Evolutionary conservation across 2,329 filamentous ascomycete species (phyloP).

Genomic region (Xylariaceae sp.): DNA sequence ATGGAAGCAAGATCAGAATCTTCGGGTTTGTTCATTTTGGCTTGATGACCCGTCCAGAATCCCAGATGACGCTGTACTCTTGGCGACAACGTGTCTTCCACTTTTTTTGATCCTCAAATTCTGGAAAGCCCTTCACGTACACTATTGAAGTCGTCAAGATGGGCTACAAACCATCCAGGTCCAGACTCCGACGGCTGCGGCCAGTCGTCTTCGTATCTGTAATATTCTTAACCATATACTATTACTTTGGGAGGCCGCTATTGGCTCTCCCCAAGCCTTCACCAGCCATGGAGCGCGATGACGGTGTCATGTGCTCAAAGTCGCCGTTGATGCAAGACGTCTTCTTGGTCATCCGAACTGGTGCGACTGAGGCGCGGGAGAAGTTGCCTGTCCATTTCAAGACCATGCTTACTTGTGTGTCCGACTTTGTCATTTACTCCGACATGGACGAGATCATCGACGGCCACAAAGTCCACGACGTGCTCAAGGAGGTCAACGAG

Average conservation of each 20-base stretch:
- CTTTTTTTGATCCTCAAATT: neutral
- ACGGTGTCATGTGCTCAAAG: slow-evolving; percentile 12
- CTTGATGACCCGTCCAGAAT: too few species aligned
- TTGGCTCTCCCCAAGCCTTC: neutral
- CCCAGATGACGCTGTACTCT: neutral
- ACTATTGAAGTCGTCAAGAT: slow-evolving; percentile 9
- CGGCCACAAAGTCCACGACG: slow-evolving; percentile 15
- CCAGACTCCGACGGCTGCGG: slow-evolving; percentile 12
- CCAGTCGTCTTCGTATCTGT: slow-evolving; percentile 7
- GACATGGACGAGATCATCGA: slow-evolving; percentile 21
- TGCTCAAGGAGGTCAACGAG: slow-evolving; percentile 15
- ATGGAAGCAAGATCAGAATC: neutral
- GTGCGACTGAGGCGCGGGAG: slow-evolving; percentile 16
- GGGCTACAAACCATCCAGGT: slow-evolving; percentile 10
- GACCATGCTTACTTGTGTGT: slow-evolving; percentile 20
- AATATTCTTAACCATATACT: slow-evolving; percentile 8
- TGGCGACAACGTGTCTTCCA: neutral
- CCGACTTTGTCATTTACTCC: slow-evolving; percentile 21
- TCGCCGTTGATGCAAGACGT: slow-evolving; percentile 17
- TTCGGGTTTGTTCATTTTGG: neutral
- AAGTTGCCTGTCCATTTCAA: slow-evolving; percentile 20
- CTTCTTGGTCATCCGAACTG: slow-evolving; percentile 16
- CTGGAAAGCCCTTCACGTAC: too few species aligned
- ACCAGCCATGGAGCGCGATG: neutral
- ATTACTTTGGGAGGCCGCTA: slow-evolving; percentile 8